phyloP scores from a whole-genome alignment of 176 grass and related monocot genomes.

The Triticum timopheevii region DNA sequence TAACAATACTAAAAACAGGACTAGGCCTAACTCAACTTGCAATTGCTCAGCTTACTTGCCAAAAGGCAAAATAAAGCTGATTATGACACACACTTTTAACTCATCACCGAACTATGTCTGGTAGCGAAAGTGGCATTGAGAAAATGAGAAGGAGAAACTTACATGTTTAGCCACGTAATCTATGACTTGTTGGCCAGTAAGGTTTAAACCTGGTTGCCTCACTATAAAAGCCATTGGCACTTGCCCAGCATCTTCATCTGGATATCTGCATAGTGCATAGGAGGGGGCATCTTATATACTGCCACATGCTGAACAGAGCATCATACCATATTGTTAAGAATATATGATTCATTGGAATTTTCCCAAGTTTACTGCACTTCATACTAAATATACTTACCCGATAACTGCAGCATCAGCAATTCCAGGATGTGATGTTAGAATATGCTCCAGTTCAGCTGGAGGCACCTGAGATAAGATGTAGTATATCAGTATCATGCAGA shows the following conservation, averaged over 20 bases:
- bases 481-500: conserved; percentile 2
- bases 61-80: background rate
- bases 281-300: background rate
- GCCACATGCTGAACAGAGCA: background rate
- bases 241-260: conserved; percentile 84
- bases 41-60: conserved; percentile 3
- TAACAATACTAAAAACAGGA: conserved; percentile 5
- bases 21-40: background rate
- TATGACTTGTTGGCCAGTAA: conserved; percentile 59
- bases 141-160: conserved; percentile 14
- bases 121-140: background rate
- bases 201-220: conserved; percentile 43
- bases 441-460: conserved; percentile 69
- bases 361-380: background rate
- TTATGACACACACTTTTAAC: background rate
- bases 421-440: conserved; percentile 52
- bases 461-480: conserved; percentile 45
- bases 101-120: background rate
- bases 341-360: background rate
- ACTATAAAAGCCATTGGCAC: conserved; percentile 85
- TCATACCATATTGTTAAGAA: background rate
- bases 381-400: conserved; percentile 42
- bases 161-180: conserved; percentile 77
- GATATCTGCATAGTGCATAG: conserved; percentile 51
- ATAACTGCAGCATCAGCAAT: conserved; percentile 64